A percentile compares a stretch with the other conserved stretches of the same genome.
These are phyloP conservation scores for Penicillium sp. DNA, from an alignment of 2,329 filamentous ascomycete genomes.

Conservation along the genomic window DNA sequence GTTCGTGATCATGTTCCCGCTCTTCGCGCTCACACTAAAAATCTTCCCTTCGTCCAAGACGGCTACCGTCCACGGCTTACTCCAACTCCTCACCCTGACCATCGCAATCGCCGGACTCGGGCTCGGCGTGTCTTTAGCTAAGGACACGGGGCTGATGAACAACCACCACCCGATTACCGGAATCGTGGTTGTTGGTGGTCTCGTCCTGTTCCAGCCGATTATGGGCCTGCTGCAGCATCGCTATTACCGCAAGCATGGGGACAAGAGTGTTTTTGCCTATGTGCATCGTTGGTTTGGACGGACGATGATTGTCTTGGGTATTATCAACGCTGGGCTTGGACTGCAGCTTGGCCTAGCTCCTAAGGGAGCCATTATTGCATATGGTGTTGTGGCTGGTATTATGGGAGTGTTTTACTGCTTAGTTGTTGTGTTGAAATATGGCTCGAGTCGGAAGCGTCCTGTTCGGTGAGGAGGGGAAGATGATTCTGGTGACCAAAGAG, in stretches of 20 bases:
- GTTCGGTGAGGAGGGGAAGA: background rate
- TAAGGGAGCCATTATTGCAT: conserved; percentile 47
- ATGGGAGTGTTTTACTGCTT: conserved; percentile 38
- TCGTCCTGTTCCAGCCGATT: conserved; percentile 60
- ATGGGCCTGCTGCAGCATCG: conserved; percentile 55
- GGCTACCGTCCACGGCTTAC: conserved; percentile 45
- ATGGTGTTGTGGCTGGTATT: conserved; percentile 52
- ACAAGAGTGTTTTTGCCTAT: conserved; percentile 49
- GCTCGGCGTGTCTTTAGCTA: conserved; percentile 53
- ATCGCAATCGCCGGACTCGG: conserved; percentile 53
- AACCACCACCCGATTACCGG: conserved; percentile 56
- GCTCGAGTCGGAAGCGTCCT: background rate
- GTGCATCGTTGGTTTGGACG: conserved; percentile 58
- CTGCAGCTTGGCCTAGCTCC: conserved; percentile 38
- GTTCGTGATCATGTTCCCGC: conserved; percentile 45
- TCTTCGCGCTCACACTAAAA: conserved; percentile 35
- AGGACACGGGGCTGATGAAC: conserved; percentile 36
- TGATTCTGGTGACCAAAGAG: background rate
- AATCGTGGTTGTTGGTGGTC: conserved; percentile 48
- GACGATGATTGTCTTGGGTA: conserved; percentile 51
- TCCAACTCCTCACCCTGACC: conserved; percentile 52
- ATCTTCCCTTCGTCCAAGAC: conserved; percentile 43
- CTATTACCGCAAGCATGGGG: conserved; percentile 50
- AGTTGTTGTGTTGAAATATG: background rate
- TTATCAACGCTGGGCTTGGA: conserved; percentile 60